Base-by-base conservation (phyloP, 345 rosid genomes). In the Lepidium sativum region DNA sequence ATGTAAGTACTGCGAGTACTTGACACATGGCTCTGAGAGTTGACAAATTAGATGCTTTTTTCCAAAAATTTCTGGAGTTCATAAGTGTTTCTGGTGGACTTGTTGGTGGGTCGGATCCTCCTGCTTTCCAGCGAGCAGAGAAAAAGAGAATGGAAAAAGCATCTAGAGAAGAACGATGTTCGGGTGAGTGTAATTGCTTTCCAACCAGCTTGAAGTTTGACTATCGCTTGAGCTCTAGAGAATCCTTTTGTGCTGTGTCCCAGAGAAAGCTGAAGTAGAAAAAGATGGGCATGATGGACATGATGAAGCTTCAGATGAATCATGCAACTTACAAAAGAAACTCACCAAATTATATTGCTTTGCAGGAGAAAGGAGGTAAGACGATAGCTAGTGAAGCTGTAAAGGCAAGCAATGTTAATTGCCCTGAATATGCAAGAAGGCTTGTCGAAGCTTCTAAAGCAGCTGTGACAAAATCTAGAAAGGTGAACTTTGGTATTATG, bases 341-440 rank as follows among this genome's bases (percentile, higher is more conserved):
- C 29, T 39, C 56, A 55, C 40, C 23, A 53, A 39, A 20, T 8
- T 42, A 4, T 51, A 18, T 60, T 49, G 49, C 6, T 70, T 54
- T 67, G 25, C 6, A 92, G 98, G 97, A 92, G 78, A 96, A 92
- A 81, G 97, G 84, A 65, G 91, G n/a, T n/a, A n/a, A n/a, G n/a
- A n/a, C n/a, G n/a, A n/a, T n/a, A 44, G 84, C 80, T n/a, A 27
- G 68, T 79, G 14, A 79, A 83, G 90, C 91, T 29, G 65, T 62
- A 42, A 83, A 77, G 60, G 87, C 82, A 10, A 80, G 79, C 61
- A 79, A 71, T 72, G 69, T 75, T 52, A 69, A 76, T 43, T 78
- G 83, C 65, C 67, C 84, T 57, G 81, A 77, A 70, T 77, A 82
- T 63, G 96, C 95, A 64, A 78, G 71, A 68, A 83, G 85, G 61